Evolutionary conservation across 148 eudicot genomes (phyloP), one percentile per base, ranked within the genome.

Genomic region (Fallopia convolvulus): DNA sequence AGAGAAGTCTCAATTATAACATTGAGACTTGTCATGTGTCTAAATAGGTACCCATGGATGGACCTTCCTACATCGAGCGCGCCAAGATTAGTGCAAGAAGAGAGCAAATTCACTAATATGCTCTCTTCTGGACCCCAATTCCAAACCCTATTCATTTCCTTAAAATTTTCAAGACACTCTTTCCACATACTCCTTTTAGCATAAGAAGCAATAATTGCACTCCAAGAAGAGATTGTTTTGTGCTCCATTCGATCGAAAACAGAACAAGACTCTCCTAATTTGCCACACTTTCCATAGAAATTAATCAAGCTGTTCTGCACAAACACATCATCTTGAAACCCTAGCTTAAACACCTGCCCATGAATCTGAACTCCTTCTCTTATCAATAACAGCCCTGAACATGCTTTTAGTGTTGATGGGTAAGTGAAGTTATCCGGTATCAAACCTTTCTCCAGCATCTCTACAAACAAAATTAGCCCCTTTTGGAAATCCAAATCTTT

Each of bases 261-360:
- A 58, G 81, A 79, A 77, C 85, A 85, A 68, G 86, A 80, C 15
- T 76, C 74, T 21, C 71, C 77, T 2, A 86, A 42, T 9, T 44
- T 53, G 41, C 85, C 86, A 79, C 91, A 90, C 63, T 86, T 90
- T 4, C 91, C 93, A 81, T 90, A 88, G 82, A 88, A 74, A 60
- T 78, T 90, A 40, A 90, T 86, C 88, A 86, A 85, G 80, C 93
- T 86, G 49, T 86, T 90, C 76, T 86, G 91, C 79, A 86, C 89
- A 90, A 79, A 88, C 61, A 81, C 79, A 81, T 88, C 88, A 74
- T 83, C 83, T 20, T 76, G 78, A 72, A 79, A 74, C 4, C 91
- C 93, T 53, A 83, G 74, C 82, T 90, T 90, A 23, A 76, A 53
- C 8, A 86, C 74, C 33, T 87, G 88, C 76, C 89, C 93, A 80